Evolutionary conservation across 2,329 filamentous ascomycete genomes (phyloP), one percentile per base, ranked within the genome.

Genomic region (Sphaerulina vaccinii): DNA sequence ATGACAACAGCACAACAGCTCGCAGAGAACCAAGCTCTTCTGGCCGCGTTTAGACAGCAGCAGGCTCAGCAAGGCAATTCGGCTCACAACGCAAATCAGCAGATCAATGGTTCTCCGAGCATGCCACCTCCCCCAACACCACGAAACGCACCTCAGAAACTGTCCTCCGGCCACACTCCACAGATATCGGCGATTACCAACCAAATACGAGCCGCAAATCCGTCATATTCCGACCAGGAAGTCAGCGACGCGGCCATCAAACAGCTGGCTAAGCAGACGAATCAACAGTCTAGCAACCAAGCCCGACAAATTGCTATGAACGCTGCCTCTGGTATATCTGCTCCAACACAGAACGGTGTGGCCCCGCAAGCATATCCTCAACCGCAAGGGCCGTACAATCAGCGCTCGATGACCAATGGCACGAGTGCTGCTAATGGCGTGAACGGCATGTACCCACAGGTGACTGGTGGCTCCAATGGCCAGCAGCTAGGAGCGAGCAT

Each of bases 91-190:
- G 36, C 46, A 10, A 47, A 49, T 22, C 61, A 64, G 23, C 62
- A 63, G 37, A 61, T 67, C 54, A 61, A 60, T 41, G 63, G 60
- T 4, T 68, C 68, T 5, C 68, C 68, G n/a, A 65, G 61, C 54
- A 70, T 69, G 67, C 66, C 67, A 15, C 68, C 68, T 13, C 68
- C 68, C 21, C 67, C 67, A 8, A 66, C 63, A 16, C 67, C 66
- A n/a, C 56, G 50, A 2, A 55, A 53, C 32, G 40, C 52, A 29
- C 72, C 76, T 2, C 77, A 77, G 57, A 69, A 75, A 48, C 70
- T 81, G 37, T 79, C 75, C 18, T 78, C 72, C 42, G 77, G 78
- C 18, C 75, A 79, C 58, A 74, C 81, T 38, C 79, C 79, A 11
- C 75, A 76, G 7, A 77, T 83, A 52, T 78, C 75, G 49, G 75